Base-by-base conservation (phyloP, 1,284 basidiomycete genomes). In the Ganoderma sp. region DNA sequence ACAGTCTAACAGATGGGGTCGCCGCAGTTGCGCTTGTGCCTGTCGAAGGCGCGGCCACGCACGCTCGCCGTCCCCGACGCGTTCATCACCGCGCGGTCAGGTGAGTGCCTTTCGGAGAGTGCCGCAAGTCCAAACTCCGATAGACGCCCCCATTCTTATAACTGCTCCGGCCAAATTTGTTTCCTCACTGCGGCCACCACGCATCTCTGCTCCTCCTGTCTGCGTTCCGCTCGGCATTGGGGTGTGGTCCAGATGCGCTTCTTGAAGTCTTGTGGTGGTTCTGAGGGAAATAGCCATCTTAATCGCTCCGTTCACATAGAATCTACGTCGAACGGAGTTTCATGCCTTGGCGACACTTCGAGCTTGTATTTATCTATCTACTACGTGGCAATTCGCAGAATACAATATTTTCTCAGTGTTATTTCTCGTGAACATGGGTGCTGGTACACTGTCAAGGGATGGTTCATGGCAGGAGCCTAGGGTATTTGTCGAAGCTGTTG, bases 301-400 rank as follows among this genome's bases (percentile, higher is more conserved):
- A 91, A 92, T 91, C 90, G 87, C 90, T 91, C 88, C 83, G 79
- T 88, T 87, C 87, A 85, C 89, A 83, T 80, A 74, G 76, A 74
- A 75, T 77, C 78, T 78, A 92, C 89, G 89, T 84, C 74, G 87
- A 86, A 82, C 86, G 84, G 90, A 90, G 90, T 92, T 92, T 92
- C 90, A 92, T 92, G 88, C 83, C 82, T 85, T 79, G 90, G 90
- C 88, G 71, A 91, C 84, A 91, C 67, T 43, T 65, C 50, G 39
- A 56, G 42, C 22, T 41, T 4, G 32, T 57, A 25, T 64, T 6
- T 56, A 64, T 64, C 10, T 56, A 64, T 65, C 5, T 56, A 61
- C n/a, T 52, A n/a, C 66, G 14, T 5, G 37, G 39, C 61, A 6
- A 39, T 39, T 0, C 41, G 32, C 32, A 43, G 37, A 34, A 42